phyloP scores from a whole-genome alignment of 441 rosid genomes.

The Populus hybrid region DNA sequence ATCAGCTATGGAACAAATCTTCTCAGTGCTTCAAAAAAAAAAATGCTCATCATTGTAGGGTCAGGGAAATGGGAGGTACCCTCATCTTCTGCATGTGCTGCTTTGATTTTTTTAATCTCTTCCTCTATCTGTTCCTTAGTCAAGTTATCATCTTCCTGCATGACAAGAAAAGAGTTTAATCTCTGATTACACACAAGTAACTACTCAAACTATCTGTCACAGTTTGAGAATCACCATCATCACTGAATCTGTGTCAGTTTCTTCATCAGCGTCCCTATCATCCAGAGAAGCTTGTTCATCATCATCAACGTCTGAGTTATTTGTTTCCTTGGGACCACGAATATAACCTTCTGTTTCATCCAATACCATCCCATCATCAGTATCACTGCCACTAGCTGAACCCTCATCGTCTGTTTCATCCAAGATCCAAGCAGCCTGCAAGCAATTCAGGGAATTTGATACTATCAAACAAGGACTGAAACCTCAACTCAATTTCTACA shows the following conservation, averaged over 20 bases:
- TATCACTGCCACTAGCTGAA: constrained; percentile 46
- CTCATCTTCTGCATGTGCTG: constrained; percentile 88
- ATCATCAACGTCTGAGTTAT: constrained; percentile 53
- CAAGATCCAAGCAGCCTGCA: constrained; percentile 96
- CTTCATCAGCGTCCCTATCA: constrained; percentile 62
- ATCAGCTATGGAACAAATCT: neutral
- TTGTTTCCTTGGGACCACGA: constrained; percentile 33
- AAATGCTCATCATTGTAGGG: neutral
- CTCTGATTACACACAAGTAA: neutral
- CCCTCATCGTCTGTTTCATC: constrained; percentile 69
- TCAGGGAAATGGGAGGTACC: constrained; percentile 42
- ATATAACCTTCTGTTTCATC: constrained; percentile 52
- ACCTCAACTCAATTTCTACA: neutral
- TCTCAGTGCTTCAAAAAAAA: neutral
- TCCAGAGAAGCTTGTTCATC: constrained; percentile 52
- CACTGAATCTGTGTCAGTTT: constrained; percentile 76
- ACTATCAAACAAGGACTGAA: neutral
- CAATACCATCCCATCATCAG: constrained; percentile 72
- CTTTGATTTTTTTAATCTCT: constrained; percentile 77
- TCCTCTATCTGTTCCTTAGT: constrained; percentile 82
- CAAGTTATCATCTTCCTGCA: constrained; percentile 83
- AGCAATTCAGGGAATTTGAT: neutral
- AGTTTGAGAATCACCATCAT: constrained; percentile 57
- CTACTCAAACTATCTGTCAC: neutral
- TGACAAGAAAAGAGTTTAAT: constrained; percentile 12